Base-by-base conservation (phyloP, 83 land plant species). In the Picea mariana region DNA sequence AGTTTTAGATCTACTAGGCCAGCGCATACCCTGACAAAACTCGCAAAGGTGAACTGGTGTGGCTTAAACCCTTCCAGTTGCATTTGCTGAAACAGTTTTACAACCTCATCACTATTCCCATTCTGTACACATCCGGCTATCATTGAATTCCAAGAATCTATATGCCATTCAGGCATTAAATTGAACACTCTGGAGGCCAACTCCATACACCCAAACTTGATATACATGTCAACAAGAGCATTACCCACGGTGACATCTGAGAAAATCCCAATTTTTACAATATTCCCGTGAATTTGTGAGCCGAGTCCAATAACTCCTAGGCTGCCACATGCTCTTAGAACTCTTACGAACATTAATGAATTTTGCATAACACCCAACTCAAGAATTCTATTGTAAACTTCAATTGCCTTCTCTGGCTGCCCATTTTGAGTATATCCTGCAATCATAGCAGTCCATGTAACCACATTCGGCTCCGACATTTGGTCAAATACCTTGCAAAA, bases 11-110 rank as follows among this genome's bases (percentile, higher is more conserved):
- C 76, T 69, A 17, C 27, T 69, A 84, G 69, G 44, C 65, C 83
- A 0, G 87, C 82, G 64, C 84, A 89, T 77, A 87, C 87, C 1
- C 89, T 84, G 12, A 92, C 83, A 61, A 84, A 84, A 6, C 82
- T 75, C 0, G 88, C 88, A 79, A 75, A 87, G 12, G 89, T 84
- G 76, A 83, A 89, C 84, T 6, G 13, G 55, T 72, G 52, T 7
- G 86, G 82, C 9, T 80, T 9, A 7, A 63, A 18, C 67, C 7
- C 5, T 49, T 59, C 34, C 21, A 77, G 21, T 59, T 77, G 27
- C 34, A 77, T 49, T 77, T n/a, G 21, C 79, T 52, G 24, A 27
- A 77, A 77, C 20, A 59, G 38, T 59, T 77, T 18, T 52, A 58
- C 26, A 77, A 24, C 79, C 3, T 44, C 18, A 20, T 59, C 42